Conservation (phyloP, 306 rosid genomes). For the Phaseolus lunatus region DNA sequence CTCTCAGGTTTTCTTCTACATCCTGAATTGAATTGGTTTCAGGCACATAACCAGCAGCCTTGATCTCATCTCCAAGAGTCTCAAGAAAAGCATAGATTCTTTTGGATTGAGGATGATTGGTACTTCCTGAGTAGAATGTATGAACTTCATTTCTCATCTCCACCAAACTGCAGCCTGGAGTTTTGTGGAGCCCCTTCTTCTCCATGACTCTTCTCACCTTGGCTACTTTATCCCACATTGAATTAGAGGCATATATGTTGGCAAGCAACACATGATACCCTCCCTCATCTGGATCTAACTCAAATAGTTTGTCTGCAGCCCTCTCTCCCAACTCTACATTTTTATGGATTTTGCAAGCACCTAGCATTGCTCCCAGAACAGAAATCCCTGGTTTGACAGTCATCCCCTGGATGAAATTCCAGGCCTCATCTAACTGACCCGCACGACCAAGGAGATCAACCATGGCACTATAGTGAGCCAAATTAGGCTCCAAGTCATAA, state of each 20-base stretch:
- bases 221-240: constrained; percentile 80
- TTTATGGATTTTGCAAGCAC: constrained; percentile 88
- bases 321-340: constrained; percentile 77
- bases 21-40: constrained; percentile 66
- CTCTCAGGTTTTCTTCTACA: constrained; percentile 72
- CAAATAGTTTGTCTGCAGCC: constrained; percentile 71
- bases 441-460: constrained; percentile 92
- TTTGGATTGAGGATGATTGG: constrained; percentile 76
- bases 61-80: constrained; percentile 64
- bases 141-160: constrained; percentile 76
- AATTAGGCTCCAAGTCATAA: constrained; percentile 70
- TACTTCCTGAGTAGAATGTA: constrained; percentile 80
- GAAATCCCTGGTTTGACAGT: constrained; percentile 74
- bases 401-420: constrained; percentile 84
- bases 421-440: constrained; percentile 73
- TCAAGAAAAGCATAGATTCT: constrained; percentile 68
- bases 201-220: constrained; percentile 71
- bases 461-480: constrained; percentile 90
- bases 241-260: constrained; percentile 75
- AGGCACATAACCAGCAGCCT: constrained; percentile 76
- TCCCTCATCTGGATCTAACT: constrained; percentile 69
- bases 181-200: constrained; percentile 64
- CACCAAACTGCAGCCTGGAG: constrained; percentile 83
- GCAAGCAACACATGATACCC: constrained; percentile 89
- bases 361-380: constrained; percentile 87